Evolutionary conservation across 352 stramenopile species (phyloP), one percentile per base, ranked within the genome.

Genomic region (Phytopythium chamaehyphon): DNA sequence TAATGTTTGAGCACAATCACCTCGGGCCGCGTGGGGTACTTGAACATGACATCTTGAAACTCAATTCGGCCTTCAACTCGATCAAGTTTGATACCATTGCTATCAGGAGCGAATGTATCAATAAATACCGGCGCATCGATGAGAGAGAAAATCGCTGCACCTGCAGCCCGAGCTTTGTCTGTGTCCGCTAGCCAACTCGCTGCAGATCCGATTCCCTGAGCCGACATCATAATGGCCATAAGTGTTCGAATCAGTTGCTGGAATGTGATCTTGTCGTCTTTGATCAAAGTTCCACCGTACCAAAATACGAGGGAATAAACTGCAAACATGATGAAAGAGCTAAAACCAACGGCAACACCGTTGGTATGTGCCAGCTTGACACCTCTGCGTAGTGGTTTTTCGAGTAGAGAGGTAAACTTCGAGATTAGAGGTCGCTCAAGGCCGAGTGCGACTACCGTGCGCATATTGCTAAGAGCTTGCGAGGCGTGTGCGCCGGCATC

Each of bases 1-100:
- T 97, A 81, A 46, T 78, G 61, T n/a, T 83, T 75, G 11, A 98
- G 79, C 40, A 98, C 81, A 6, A 56, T 69, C 11, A 82, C 70
- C 2, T 87, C 47, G 0, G 67, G 76, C 5, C 85, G 73, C 2
- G 63, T 82, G 14, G 86, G 83, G 63, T 96, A 96, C 8, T 71
- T 58, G 59, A 96, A 96, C 28, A 57, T 65, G 26, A 95, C 74
- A 50, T 89, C 55, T 40, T 62, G 54, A 56, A 93, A 94, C 24
- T 76, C 59, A 14, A 95, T 73, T 11, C 57, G 48, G 11, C 67
- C 71, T 12, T 37, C n/a, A 23, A 49, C 43, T 1, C 5, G 7
- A 14, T 36, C 43, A 6, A 49, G 43, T 16, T 23, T 49, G 8
- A 14, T 22, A n/a, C 24, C 43, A 8, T 23, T n/a, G n/a, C 37